Evolutionary conservation across 106 monocot species (phyloP), one percentile per base, ranked within the genome.

Genomic region (Apostasia ramifera): DNA sequence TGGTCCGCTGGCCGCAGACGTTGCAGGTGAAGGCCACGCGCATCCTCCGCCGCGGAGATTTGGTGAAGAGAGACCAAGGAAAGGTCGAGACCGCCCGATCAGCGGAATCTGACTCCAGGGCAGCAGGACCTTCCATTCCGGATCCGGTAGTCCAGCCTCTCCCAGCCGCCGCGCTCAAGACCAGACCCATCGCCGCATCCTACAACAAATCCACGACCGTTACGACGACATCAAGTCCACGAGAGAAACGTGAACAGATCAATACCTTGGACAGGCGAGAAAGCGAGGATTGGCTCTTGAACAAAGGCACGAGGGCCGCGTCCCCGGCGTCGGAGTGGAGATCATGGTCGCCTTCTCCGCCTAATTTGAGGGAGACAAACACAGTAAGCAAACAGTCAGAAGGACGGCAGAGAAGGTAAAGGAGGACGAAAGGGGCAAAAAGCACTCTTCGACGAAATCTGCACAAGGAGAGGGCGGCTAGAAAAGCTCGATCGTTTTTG

Each of bases 21-120:
- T 98, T 98, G 81, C 98, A 98, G 37, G 93, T 93, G 72, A 98
- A 98, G 37, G 90, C 86, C 3, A 98, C 90, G 9, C 87, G 90
- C 98, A 98, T 98, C 60, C 98, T 76, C 11, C 98, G 80, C 45
- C 98, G 92, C 0, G 98, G 98, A 11, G 93, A 98, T 57, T 90
- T 98, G 64, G 98, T 98, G 80, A 93, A 98, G 70, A 98, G 89
- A 0, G 98, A 98, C 98, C 98, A 98, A 13, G 98, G 98, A 53
- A 92, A 87, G 39, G 98, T 93, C 2, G 85, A 84, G 11, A 93
- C 81, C 4, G 48, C 15, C 26, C 47, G 69, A 12, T 61, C 63
- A 14, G 40, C 41, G 49, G 61, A 63, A 8, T 53, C 73, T 1
- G 64, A 41, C 2, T 76, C 89, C 6, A 78, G 80, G 1, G 82